phyloP scores from a whole-genome alignment of 129 eudicot species.

The Deinandra increscens region DNA sequence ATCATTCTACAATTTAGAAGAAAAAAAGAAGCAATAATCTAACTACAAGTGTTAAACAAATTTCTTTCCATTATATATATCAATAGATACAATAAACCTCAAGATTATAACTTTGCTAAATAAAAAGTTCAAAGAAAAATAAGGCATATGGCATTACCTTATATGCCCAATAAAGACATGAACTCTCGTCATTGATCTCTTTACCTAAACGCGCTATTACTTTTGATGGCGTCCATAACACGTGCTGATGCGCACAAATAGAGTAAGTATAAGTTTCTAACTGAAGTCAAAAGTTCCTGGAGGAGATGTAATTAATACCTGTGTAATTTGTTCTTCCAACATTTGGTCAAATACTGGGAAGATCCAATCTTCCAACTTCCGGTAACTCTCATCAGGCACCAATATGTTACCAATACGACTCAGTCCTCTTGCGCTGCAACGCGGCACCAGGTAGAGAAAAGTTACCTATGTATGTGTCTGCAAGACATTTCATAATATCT shows the following conservation, averaged over 20 bases:
- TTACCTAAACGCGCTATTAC: constrained; percentile 92
- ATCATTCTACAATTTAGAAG: constrained; percentile 52
- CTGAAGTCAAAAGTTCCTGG: neutral
- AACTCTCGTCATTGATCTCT: constrained; percentile 80
- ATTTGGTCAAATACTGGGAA: constrained; percentile 87
- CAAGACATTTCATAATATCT: constrained; percentile 95
- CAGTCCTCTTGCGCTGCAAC: constrained; percentile 77
- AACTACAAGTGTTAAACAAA: no score
- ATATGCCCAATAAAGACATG: constrained; percentile 93
- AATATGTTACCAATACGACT: constrained; percentile 90
- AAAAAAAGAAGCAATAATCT: neutral
- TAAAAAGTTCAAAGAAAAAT: no score
- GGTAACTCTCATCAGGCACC: constrained; percentile 89
- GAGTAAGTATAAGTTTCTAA: neutral
- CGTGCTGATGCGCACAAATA: constrained; percentile 44
- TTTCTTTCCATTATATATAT: neutral
- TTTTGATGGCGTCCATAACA: constrained; percentile 90
- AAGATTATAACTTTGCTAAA: no score
- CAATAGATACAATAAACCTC: neutral
- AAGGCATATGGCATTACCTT: constrained; percentile 50
- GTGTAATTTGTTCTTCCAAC: constrained; percentile 70
- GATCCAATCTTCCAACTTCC: constrained; percentile 98
- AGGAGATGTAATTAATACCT: constrained; percentile 50
- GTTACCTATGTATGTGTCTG: constrained; percentile 86
- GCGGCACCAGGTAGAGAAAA: constrained; percentile 83